Conservation (phyloP, 2,329 filamentous ascomycete species). For the Canariomyces notabilis region DNA sequence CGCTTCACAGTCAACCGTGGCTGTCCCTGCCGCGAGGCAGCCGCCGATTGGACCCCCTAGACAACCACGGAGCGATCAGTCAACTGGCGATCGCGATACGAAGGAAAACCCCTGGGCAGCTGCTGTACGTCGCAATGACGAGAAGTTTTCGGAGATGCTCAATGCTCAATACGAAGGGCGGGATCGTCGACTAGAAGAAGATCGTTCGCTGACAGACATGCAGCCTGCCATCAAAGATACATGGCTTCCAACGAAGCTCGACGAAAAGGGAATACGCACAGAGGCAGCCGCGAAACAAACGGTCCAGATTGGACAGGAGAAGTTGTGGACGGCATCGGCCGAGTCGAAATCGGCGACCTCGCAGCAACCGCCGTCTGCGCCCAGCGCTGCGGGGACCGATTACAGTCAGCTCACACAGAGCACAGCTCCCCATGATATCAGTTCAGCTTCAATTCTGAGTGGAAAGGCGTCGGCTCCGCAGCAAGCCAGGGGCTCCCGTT, state of each 20-base stretch:
- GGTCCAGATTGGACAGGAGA: slow-evolving; percentile 27
- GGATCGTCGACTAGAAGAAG: slow-evolving; percentile 42
- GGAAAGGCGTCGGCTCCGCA: slow-evolving; percentile 30
- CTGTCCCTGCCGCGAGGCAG: slow-evolving; percentile 15
- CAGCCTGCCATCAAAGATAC: slow-evolving; percentile 49
- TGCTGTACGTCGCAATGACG: slow-evolving; percentile 36
- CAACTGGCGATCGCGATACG: slow-evolving; percentile 13
- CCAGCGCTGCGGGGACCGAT: slow-evolving; percentile 11
- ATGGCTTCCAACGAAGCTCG: slow-evolving; percentile 43
- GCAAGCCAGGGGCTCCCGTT: slow-evolving; percentile 51
- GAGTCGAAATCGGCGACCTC: slow-evolving; percentile 16
- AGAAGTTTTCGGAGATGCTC: slow-evolving; percentile 37
- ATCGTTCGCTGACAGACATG: slow-evolving; percentile 39
- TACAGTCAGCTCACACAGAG: slow-evolving; percentile 17
- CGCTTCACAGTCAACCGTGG: slow-evolving; percentile 1
- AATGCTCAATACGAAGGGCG: slow-evolving; percentile 37
- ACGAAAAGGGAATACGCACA: slow-evolving; percentile 33
- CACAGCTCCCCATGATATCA: slow-evolving; percentile 10
- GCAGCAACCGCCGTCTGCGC: slow-evolving; percentile 8
- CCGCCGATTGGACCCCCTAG: slow-evolving; percentile 33
- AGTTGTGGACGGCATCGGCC: slow-evolving; percentile 17
- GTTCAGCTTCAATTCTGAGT: slow-evolving; percentile 18
- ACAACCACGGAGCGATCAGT: slow-evolving; percentile 12
- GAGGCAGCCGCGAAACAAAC: slow-evolving; percentile 28
- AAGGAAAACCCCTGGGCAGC: slow-evolving; percentile 23